Evolutionary conservation across 2,329 filamentous ascomycete species (phyloP), one percentile per base, ranked within the genome.

Genomic region (Aspergillus intermedius): DNA sequence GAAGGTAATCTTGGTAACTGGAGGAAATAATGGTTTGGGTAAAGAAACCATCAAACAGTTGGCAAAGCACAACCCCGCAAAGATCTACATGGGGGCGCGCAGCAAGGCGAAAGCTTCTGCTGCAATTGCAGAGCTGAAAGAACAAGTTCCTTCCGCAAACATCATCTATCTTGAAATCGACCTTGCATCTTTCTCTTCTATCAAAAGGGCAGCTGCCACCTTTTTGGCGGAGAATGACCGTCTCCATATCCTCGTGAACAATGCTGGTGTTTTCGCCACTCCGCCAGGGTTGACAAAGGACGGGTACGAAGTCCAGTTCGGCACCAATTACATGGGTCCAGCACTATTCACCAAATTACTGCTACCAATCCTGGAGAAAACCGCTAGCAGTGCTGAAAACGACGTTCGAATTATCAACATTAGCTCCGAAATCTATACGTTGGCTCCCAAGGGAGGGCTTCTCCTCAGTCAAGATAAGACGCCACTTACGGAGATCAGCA

Each of bases 11-110:
- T 50, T 74, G 1, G 67, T 75, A 1, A 74, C 73, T 15, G 72
- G 72, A 47, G 72, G 73, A 46, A 77, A 76, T 48, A 60, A 64
- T 5, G 75, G 75, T 19, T 62, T 78, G 3, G 75, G 75, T 34
- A 71, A 72, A 46, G 68, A 74, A 55, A 71, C 71, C 28, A 62
- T 77, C 32, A 40, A 40, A 4, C 44, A 57, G 21, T 30, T 49
- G 8, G 22, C 25, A 10, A 19, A 39, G 30, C 47, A 54, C 40
- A 42, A 48, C 22, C 49, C 52, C 9, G 43, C 42, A 1, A 23
- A 22, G 3, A 49, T 54, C 15, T 54, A 49, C 10, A 40, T 52
- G 15, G 50, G 39, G 7, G 44, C 50, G 10, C 50, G 50, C 17
- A 43, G n/a, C n/a, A n/a, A n/a, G n/a, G n/a, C n/a, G n/a, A n/a